These are phyloP conservation scores for Selenicereus undatus DNA, from an alignment of 148 eudicot genomes.

Conservation along the genomic window DNA sequence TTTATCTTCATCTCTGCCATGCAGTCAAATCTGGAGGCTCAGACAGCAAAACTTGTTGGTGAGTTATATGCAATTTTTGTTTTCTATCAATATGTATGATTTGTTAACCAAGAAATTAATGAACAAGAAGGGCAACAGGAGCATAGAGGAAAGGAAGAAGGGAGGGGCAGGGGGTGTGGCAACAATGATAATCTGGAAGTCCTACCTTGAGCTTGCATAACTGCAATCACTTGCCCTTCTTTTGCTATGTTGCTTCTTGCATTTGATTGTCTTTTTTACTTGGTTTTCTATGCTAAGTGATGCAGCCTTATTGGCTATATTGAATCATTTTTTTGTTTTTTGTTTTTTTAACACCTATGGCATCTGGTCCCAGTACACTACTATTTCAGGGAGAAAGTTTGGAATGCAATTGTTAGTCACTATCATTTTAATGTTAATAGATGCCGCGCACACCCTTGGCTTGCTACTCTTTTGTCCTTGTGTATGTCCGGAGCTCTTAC, in stretches of 20 bases:
- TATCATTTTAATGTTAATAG: too few species aligned
- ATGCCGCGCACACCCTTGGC: too few species aligned
- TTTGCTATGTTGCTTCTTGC: background rate
- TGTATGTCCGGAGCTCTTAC: too few species aligned
- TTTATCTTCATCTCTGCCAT: constrained; percentile 23
- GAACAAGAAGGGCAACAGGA: background rate
- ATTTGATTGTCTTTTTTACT: background rate
- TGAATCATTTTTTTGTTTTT: too few species aligned
- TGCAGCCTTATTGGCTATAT: background rate
- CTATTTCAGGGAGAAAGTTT: background rate
- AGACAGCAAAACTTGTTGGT: constrained; percentile 45
- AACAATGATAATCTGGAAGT: background rate
- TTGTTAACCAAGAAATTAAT: constrained; percentile 1
- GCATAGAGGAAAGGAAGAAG: background rate
- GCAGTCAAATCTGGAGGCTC: constrained; percentile 54
- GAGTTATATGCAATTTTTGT: constrained; percentile 25
- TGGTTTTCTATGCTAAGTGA: background rate
- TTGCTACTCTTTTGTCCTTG: too few species aligned
- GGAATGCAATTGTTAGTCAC: background rate
- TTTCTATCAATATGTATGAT: constrained; percentile 13
- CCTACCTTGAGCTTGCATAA: background rate
- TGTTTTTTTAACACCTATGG: background rate
- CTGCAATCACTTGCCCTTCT: background rate
- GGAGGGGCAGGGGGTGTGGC: background rate
- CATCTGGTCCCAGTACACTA: background rate